These are phyloP conservation scores for Adansonia madagascariensis DNA, from an alignment of 441 rosid genomes.

Conservation along the genomic window DNA sequence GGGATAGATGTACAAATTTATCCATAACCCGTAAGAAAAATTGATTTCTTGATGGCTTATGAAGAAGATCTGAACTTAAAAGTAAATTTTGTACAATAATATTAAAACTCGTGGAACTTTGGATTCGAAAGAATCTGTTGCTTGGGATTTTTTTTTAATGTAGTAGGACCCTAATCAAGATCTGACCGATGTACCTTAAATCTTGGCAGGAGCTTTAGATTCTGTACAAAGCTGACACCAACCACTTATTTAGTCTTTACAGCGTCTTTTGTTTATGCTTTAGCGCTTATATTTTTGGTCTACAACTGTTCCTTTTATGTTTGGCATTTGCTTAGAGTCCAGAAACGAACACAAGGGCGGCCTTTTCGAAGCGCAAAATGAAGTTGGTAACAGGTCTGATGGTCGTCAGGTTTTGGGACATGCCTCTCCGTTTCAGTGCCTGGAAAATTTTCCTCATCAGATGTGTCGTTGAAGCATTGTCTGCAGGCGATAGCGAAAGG, in stretches of 20 bases:
- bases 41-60: too few species aligned
- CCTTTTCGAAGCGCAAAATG: conserved; percentile 47
- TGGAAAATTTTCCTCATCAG: conserved; percentile 58
- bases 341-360: conserved; percentile 41
- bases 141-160: not conserved
- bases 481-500: conserved; percentile 55
- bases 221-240: conserved; percentile 55
- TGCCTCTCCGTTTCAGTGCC: conserved; percentile 75
- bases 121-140: too few species aligned
- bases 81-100: too few species aligned
- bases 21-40: too few species aligned
- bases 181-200: conserved; percentile 46
- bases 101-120: too few species aligned
- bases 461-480: conserved; percentile 67
- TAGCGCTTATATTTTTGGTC: too few species aligned
- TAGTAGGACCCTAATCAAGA: conserved; percentile 46
- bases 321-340: conserved; percentile 42
- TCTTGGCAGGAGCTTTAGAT: conserved; percentile 47
- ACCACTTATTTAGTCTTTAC: conserved; percentile 40
- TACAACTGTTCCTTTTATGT: conserved; percentile 15
- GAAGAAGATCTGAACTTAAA: too few species aligned
- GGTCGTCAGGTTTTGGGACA: conserved; percentile 64
- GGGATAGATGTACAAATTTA: too few species aligned
- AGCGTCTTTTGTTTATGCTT: conserved; percentile 21
- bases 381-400: conserved; percentile 44